Base-by-base conservation (phyloP, 768 basidiomycete genomes). In the Russula abietina region DNA sequence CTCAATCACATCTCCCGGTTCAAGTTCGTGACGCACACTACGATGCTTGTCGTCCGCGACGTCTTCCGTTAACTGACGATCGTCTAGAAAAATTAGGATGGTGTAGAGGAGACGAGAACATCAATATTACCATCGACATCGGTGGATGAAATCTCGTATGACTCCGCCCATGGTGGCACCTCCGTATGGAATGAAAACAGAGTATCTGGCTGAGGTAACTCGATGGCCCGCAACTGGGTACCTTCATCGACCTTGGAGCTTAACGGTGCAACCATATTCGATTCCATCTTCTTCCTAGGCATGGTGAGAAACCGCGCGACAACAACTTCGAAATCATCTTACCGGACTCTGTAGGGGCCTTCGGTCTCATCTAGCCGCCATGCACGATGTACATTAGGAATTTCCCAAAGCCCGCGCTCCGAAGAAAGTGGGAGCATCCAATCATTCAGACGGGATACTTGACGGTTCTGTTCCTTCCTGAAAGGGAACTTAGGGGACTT, bases 321-420 rank as follows among this genome's bases (percentile, higher is more conserved):
- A 3, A 26, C 26, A 28, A 14, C 19, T 19, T 12, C 12, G 10
- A 30, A 39, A 24, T 26, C 26, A 10, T 66, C 79, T 32, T 68
- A 92, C 93, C 93, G 79, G 57, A 91, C 88, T 52, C 93, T 83
- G 68, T 90, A 81, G 1, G 93, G 93, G 1, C 93, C 94, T 69
- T 97, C 94, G 2, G 93, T 94, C 69, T 95, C 93, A 65, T 96
- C 94, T 50, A 96, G 73, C 36, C 87, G 77, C 94, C 94, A 96
- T 12, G 80, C 68, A 8, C 75, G 75, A 26, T 76, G 75, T 2
- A 70, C 75, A 45, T 77, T 77, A 17, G 79, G 72, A 49, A 81
- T 79, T 2, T 86, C 84, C 93, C 94, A 96, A 14, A 96, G 70
- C 0, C 93, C 93, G 24, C 90, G 81, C 70, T 96, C 94, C 0